Evolutionary conservation across 2,329 filamentous ascomycete genomes (phyloP).

Genomic region (Ophiostoma piceae): DNA sequence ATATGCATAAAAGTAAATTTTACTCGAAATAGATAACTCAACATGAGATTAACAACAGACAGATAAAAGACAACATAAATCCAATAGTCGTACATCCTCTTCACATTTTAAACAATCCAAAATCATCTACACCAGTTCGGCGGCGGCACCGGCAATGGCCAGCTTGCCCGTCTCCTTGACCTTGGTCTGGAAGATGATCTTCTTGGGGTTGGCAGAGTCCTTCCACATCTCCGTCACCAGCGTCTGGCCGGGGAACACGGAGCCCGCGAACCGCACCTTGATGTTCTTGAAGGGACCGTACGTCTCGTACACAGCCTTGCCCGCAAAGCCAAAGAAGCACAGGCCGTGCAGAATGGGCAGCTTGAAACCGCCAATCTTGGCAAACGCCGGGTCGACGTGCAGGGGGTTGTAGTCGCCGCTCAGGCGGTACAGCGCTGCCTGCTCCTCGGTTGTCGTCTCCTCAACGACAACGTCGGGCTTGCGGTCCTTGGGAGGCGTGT

Average conservation of each 20-base stretch:
- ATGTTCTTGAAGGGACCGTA: constrained; percentile 84
- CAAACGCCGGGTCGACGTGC: constrained; percentile 90
- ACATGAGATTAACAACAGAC: not conserved
- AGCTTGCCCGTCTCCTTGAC: constrained; percentile 92
- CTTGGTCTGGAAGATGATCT: constrained; percentile 75
- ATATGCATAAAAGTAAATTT: not conserved
- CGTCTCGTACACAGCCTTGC: constrained; percentile 80
- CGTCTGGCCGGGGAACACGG: constrained; percentile 83
- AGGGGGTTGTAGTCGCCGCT: constrained; percentile 95
- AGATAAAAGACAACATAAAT: not conserved
- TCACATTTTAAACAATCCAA: not conserved
- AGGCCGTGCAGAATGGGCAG: constrained; percentile 93
- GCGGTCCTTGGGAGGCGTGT: constrained; percentile 66
- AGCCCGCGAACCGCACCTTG: constrained; percentile 85
- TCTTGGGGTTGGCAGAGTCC: constrained; percentile 56
- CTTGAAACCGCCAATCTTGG: constrained; percentile 93
- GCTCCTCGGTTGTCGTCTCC: constrained; percentile 80
- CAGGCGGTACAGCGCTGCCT: constrained; percentile 87
- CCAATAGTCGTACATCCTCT: constrained; percentile 16
- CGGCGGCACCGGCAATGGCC: constrained; percentile 74
- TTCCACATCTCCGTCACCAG: constrained; percentile 93
- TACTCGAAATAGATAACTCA: not conserved
- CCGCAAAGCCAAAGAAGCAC: constrained; percentile 86
- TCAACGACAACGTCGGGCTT: constrained; percentile 77
- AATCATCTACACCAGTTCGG: constrained; percentile 51